Percentiles rank a stretch among this genome's conserved stretches.
Conservation (phyloP, 1,284 basidiomycete genomes). For the Sanghuangporus weigelae region DNA sequence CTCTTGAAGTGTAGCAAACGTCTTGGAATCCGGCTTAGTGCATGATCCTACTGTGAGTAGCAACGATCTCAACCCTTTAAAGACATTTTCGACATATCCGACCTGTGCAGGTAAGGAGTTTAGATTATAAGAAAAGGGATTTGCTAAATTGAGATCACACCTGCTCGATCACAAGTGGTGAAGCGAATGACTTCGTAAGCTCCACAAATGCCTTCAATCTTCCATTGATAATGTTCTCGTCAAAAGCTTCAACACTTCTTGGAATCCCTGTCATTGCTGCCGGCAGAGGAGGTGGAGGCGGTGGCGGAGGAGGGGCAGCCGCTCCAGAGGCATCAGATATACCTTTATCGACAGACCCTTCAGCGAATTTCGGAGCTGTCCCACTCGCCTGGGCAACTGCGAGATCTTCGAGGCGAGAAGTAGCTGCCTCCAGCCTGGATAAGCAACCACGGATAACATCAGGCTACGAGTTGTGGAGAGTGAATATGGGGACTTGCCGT, state of each 20-base stretch:
- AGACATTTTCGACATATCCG: constrained; percentile 62
- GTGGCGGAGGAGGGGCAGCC: constrained; percentile 37
- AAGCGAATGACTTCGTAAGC: constrained; percentile 72
- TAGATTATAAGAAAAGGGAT: neutral
- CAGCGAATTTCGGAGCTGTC: constrained; percentile 22
- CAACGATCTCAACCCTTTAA: constrained; percentile 63
- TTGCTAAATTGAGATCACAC: constrained; percentile 39
- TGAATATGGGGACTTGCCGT: constrained; percentile 46
- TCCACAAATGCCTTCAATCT: constrained; percentile 72
- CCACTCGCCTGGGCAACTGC: constrained; percentile 41
- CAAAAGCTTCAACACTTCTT: constrained; percentile 67
- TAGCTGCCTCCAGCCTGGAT: constrained; percentile 82
- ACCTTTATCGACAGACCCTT: constrained; percentile 27
- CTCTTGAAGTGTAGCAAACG: constrained; percentile 57
- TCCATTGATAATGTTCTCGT: constrained; percentile 66
- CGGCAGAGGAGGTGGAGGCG: constrained; percentile 33
- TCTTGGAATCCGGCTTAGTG: constrained; percentile 71
- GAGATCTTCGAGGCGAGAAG: constrained; percentile 91
- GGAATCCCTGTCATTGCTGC: constrained; percentile 42
- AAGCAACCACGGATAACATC: constrained; percentile 10
- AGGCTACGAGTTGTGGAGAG: constrained; percentile 14
- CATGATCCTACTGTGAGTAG: constrained; percentile 69
- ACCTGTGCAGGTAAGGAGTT: constrained; percentile 43
- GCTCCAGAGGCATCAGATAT: constrained; percentile 26
- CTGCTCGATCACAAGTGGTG: constrained; percentile 67